Conservation (phyloP, 2,329 filamentous ascomycete genomes). For the Emergomyces africanus region DNA sequence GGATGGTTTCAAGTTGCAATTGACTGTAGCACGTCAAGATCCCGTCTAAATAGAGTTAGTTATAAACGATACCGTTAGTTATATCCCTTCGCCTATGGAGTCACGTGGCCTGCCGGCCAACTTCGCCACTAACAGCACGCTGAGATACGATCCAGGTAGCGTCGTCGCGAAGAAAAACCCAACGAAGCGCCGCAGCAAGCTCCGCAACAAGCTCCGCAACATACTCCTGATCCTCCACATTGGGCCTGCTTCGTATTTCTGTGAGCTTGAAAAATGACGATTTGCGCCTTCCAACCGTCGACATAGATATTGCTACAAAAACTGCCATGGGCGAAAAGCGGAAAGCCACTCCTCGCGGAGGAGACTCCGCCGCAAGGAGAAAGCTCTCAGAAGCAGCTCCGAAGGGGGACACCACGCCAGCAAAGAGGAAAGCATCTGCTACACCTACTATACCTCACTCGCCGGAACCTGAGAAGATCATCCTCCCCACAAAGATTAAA, state of each 20-base stretch:
- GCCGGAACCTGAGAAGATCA: conserved; percentile 22
- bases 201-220: not conserved
- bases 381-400: conserved; percentile 28
- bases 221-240: not conserved
- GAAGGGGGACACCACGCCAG: conserved; percentile 18
- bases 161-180: too few species aligned
- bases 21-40: too few species aligned
- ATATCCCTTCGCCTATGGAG: too few species aligned
- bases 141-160: too few species aligned
- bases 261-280: not conserved
- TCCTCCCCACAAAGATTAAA: conserved; percentile 40
- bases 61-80: too few species aligned
- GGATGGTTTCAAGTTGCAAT: too few species aligned
- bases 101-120: too few species aligned
- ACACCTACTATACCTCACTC: conserved; percentile 19
- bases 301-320: not conserved
- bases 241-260: not conserved
- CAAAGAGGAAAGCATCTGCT: conserved; percentile 22
- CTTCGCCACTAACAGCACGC: too few species aligned
- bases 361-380: conserved; percentile 26
- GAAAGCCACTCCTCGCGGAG: conserved; percentile 28
- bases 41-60: too few species aligned
- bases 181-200: not conserved
- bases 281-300: conserved; percentile 4
- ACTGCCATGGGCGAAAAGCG: conserved; percentile 31